Evolutionary conservation across 116 monocot species (phyloP).

Genomic region (Papilionanthe hybrid): DNA sequence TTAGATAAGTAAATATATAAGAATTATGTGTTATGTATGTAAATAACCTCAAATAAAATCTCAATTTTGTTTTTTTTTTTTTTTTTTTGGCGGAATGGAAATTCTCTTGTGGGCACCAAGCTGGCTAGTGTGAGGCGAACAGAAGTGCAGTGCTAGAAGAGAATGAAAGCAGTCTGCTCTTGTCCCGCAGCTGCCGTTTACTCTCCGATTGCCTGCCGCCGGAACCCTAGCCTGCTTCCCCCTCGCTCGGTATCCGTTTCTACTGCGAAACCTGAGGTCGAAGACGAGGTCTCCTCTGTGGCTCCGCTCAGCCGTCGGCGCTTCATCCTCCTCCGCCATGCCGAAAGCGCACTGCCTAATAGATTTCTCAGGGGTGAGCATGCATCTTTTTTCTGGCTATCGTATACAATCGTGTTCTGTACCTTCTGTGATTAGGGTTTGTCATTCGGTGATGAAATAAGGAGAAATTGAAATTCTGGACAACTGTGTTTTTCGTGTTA

Average conservation of each 20-base stretch:
- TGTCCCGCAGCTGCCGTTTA: not conserved
- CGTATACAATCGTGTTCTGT: not conserved
- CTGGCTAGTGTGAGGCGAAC: no score
- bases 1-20: no score
- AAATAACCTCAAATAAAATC: no score
- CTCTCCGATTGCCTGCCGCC: not conserved
- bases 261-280: slow-evolving; percentile 22
- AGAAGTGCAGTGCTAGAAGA: no score
- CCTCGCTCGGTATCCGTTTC: slow-evolving; percentile 35
- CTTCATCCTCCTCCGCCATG: slow-evolving; percentile 92
- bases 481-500: not conserved
- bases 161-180: slow-evolving; percentile 3
- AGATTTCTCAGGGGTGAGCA: slow-evolving; percentile 52
- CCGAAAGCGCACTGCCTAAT: slow-evolving; percentile 52
- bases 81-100: no score
- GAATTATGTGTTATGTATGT: no score
- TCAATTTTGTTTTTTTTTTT: no score
- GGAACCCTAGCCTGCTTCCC: slow-evolving; percentile 13
- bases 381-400: not conserved
- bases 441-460: not conserved
- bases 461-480: not conserved
- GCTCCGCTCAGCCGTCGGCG: slow-evolving; percentile 27
- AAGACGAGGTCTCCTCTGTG: slow-evolving; percentile 7
- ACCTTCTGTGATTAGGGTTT: not conserved
- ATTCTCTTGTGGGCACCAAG: no score